Base-by-base conservation (phyloP, 2,329 filamentous ascomycete genomes). In the Calycina herbarum region DNA sequence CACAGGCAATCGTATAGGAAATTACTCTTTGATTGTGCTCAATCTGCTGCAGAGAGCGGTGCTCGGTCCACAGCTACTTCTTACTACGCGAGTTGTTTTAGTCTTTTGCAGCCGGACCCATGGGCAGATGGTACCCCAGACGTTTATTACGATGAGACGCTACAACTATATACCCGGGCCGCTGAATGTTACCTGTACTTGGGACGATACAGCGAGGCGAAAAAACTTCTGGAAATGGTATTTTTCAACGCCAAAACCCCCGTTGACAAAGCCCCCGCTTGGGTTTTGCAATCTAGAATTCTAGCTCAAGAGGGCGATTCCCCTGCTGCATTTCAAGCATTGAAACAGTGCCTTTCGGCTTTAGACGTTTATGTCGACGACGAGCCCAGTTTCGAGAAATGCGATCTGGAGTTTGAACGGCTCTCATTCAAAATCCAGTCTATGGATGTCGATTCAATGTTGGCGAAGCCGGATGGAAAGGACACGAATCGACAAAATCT, bases 141-240 rank as follows among this genome's bases (percentile, higher is more conserved):
- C 75, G 89, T 91, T 0, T 90, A 87, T 57, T 97, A 97, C 72
- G 88, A 93, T 11, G 94, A 98, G 78, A 96, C 93, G 0, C 82
- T 96, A 68, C 88, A 89, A 68, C 82, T 96, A 1, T 89, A 92
- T 75, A 87, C 93, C 4, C 87, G 91, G 62, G 87, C 92, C 4
- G 91, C 93, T 3, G 93, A 97, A 76, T 93, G 92, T 75, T 89
- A 92, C 71, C 87, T 93, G 73, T 93, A 91, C 73, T 89, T 94
- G 81, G 88, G 88, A 4, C 86, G 93, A 69, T 86, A 89, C 66
- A 80, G 84, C 1, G 84, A 89, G 62, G 91, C 92, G 27, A 84
- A 89, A 54, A 80, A 82, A 33, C 79, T 94, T n/a, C 83, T 97
- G 13, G 78, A 86, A 27, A 86, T 85, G 2, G 86, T 96, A 5